Percentiles rank a stretch among this genome's conserved stretches.
phyloP scores from a whole-genome alignment of 129 eudicot genomes.

The Kitagawia praeruptora region DNA sequence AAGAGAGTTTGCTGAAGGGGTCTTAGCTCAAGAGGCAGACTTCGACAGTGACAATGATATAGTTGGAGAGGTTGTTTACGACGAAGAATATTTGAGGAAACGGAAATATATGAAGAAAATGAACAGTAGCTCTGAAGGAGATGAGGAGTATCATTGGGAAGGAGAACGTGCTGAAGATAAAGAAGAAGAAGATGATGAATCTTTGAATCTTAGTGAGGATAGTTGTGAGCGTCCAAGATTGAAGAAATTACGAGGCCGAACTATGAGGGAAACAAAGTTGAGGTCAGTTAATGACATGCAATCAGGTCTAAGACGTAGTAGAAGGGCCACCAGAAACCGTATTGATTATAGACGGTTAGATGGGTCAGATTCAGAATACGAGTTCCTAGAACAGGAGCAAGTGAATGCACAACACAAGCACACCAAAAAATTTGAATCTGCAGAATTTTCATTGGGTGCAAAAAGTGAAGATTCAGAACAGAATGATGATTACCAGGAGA shows the following conservation, averaged over 20 bases:
- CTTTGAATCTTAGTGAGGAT: conserved; percentile 58
- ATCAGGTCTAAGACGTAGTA: conserved; percentile 75
- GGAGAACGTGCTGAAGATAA: conserved; percentile 68
- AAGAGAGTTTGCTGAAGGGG: conserved; percentile 52
- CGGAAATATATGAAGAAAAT: conserved; percentile 48
- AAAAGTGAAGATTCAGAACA: conserved; percentile 32
- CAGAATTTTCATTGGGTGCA: conserved; percentile 45
- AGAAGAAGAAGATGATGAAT: conserved; percentile 46
- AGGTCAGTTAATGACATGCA: conserved; percentile 54
- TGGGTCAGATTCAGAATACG: conserved; percentile 68
- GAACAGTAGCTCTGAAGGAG: conserved; percentile 87
- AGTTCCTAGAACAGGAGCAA: conserved; percentile 40
- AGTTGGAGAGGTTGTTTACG: conserved; percentile 91
- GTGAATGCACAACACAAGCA: conserved; percentile 33
- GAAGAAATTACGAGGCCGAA: conserved; percentile 42
- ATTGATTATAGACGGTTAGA: conserved; percentile 65
- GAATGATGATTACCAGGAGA: conserved; percentile 28
- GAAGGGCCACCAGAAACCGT: conserved; percentile 64
- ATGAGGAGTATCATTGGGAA: conserved; percentile 70
- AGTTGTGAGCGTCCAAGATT: conserved; percentile 45
- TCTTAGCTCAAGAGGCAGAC: conserved; percentile 57
- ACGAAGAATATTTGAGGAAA: conserved; percentile 71
- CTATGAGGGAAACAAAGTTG: conserved; percentile 55
- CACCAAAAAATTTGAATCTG: conserved; percentile 38
- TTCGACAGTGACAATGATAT: conserved; percentile 74